Conservation (phyloP, 1,284 basidiomycete species). For the Ceratorhiza oryzae-sativae region DNA sequence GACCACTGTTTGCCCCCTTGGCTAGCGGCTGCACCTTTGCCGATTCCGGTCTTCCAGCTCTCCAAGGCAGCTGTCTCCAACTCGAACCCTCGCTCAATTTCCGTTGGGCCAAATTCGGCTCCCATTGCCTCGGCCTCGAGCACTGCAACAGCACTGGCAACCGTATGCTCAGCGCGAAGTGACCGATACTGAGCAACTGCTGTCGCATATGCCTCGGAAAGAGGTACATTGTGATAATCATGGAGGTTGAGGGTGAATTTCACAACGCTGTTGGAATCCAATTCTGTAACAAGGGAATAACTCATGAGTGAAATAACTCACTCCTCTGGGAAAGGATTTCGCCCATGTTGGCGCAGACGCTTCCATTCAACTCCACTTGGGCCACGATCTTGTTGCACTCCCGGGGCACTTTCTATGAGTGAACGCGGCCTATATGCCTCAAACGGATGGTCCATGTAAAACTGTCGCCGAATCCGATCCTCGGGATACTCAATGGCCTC, state of each 20-base stretch:
- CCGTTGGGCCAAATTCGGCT: constrained; percentile 67
- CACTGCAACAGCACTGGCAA: constrained; percentile 76
- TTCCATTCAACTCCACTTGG: constrained; percentile 71
- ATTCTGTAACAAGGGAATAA: background rate
- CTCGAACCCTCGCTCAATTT: constrained; percentile 66
- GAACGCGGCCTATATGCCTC: constrained; percentile 86
- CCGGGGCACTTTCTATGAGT: constrained; percentile 66
- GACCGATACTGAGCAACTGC: constrained; percentile 87
- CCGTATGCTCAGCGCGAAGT: constrained; percentile 83
- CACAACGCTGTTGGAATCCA: constrained; percentile 65
- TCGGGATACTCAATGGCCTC: constrained; percentile 80
- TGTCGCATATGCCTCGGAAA: constrained; percentile 81
- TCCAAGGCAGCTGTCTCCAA: constrained; percentile 69
- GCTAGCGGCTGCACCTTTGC: constrained; percentile 64
- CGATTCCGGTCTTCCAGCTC: constrained; percentile 63
- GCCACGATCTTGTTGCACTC: constrained; percentile 58
- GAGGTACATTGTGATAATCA: constrained; percentile 65
- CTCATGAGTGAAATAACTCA: constrained; percentile 57
- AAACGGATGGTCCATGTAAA: constrained; percentile 96
- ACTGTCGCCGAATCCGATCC: constrained; percentile 86
- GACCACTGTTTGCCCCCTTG: constrained; percentile 78
- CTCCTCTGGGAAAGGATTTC: constrained; percentile 91
- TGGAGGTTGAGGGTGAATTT: constrained; percentile 83
- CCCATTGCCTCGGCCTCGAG: constrained; percentile 84
- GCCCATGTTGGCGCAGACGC: constrained; percentile 76